Evolutionary conservation across 2,329 filamentous ascomycete species (phyloP).

Genomic region (Penicillium italicum): DNA sequence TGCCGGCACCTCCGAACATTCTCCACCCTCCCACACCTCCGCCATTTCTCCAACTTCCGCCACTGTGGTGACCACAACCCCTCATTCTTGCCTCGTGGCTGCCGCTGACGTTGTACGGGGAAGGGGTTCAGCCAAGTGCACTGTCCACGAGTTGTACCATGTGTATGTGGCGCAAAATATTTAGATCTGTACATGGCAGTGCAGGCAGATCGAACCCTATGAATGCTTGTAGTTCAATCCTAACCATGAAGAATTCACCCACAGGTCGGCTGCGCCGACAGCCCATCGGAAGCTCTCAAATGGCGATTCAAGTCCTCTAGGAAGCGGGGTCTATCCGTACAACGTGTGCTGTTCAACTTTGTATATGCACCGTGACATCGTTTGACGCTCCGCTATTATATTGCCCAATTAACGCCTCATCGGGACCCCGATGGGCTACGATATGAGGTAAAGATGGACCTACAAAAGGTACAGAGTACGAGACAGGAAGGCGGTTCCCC

Average conservation of each 20-base stretch:
- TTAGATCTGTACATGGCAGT: not conserved
- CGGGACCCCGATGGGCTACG: not conserved
- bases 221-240: not conserved
- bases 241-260: not conserved
- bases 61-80: not conserved
- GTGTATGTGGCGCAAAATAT: not conserved
- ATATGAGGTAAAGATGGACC: not conserved
- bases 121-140: not conserved
- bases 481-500: not conserved
- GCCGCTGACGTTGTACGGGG: conserved; percentile 2
- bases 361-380: conserved; percentile 4
- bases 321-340: not conserved
- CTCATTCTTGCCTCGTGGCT: conserved; percentile 2
- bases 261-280: not conserved
- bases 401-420: not conserved
- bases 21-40: conserved; percentile 5
- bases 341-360: too few species aligned
- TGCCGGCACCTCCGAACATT: conserved; percentile 13
- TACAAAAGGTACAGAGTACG: not conserved
- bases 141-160: not conserved
- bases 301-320: not conserved
- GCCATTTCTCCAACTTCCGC: conserved; percentile 4
- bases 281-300: not conserved
- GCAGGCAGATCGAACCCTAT: not conserved
- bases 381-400: not conserved